Evolutionary conservation across 148 eudicot genomes (phyloP), one percentile per base, ranked within the genome.

Genomic region (Nepenthes mirabilis): DNA sequence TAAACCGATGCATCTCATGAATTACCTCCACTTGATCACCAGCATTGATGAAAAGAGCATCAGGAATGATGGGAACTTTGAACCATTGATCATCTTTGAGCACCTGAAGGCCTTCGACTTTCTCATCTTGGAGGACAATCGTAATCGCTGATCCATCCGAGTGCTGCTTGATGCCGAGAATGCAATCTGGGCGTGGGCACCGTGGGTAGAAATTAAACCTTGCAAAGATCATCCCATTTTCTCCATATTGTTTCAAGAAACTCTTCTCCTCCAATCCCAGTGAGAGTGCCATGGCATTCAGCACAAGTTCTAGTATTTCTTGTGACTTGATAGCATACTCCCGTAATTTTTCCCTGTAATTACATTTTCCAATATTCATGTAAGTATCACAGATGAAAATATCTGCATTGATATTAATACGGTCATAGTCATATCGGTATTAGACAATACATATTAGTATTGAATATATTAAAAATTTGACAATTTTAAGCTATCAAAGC

Each of bases 21-120:
- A 57, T 64, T 75, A 76, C 87, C 84, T 83, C 82, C n/a, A 72
- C 23, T 53, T 79, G 68, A 70, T 83, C 84, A 23, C 84, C 84
- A 32, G 62, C 72, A 55, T 74, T 74, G 58, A 83, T 57, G 11
- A 77, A 63, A 3, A 83, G 65, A n/a, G 82, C 75, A 62, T 75
- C 64, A 32, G 71, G 74, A 32, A 65, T 51, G 34, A 72, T 35
- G 1, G 80, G 76, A 48, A 82, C 82, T 58, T 59, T 59, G 60
- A 48, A 82, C 83, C 86, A 82, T 9, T 75, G 64, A 52, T 62
- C 73, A 65, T 77, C 82, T 51, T 56, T 77, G 7, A 66, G 66
- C 13, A 67, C 70, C 36, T 81, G 85, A 64, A 77, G 85, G 36
- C 80, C 80, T 72, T 70, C 75, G 0, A 81, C 82, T 49, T 74